Evolutionary conservation across 768 basidiomycete species (phyloP), one percentile per base, ranked within the genome.

Genomic region (Suillus weaverae): DNA sequence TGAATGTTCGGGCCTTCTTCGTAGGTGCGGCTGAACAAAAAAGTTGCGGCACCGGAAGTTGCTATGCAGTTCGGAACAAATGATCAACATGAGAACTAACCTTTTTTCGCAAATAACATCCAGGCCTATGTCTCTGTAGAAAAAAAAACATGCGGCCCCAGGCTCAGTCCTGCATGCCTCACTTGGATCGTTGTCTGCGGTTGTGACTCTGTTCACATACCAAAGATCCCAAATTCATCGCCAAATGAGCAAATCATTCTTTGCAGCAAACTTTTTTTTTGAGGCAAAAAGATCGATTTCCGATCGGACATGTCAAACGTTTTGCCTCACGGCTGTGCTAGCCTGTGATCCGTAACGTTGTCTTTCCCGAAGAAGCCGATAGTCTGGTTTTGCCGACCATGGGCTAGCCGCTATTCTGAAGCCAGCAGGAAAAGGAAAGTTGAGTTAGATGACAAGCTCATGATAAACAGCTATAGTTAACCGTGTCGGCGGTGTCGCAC

Each of bases 21-120:
- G 32, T 30, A 38, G 62, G 39, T 32, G 51, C 36, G 38, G 38
- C 11, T 60, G 57, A 63, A 63, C 50, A 10, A 61, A 48, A 51
- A 54, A 65, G 64, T 60, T 35, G 60, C 51, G 62, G 61, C 35
- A 20, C n/a, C 72, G 68, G 68, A 69, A 71, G 74, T 75, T 75
- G 74, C 74, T 74, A 76, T 50, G 75, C 75, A 70, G 60, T 43
- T 67, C 74, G 67, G 71, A 72, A 76, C 64, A 62, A 70, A 66
- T 67, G 67, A 53, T 66, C 63, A 68, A 65, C 64, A 71, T 63
- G 61, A 66, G 65, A 64, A 64, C 65, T 66, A 69, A 41, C 75
- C 65, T 66, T 75, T 75, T 69, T 67, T 48, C 65, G 73, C 53
- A 16, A 60, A 59, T 22, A 48, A 65, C 38, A 22, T 65, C 41